Evolutionary conservation across 2,329 filamentous ascomycete genomes (phyloP).

Genomic region (Xylariaceae sp.): DNA sequence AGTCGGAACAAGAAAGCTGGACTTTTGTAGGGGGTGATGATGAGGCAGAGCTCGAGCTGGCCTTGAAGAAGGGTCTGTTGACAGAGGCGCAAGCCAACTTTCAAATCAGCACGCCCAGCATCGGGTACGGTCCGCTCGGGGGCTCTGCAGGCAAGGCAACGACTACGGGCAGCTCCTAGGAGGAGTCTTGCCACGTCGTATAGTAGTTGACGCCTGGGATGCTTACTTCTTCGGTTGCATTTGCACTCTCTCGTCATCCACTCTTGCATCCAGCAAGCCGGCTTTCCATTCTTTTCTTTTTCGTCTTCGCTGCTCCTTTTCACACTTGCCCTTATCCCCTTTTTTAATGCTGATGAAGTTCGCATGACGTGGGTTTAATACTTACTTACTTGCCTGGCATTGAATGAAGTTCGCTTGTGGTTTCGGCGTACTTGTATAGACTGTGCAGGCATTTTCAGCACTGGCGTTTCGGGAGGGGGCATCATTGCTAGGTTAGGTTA

Average conservation of each 20-base stretch:
- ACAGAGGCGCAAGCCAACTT: slow-evolving; percentile 25
- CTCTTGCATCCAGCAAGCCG: neutral
- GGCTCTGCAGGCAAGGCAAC: slow-evolving; percentile 6
- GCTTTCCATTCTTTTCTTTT: neutral
- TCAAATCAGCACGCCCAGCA: slow-evolving; percentile 5
- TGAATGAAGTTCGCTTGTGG: slow-evolving; percentile 1
- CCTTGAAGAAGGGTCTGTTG: slow-evolving; percentile 29
- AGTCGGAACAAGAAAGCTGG: slow-evolving; percentile 79
- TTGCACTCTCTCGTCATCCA: neutral
- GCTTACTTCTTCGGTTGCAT: neutral
- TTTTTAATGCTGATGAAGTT: neutral
- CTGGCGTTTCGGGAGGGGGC: slow-evolving; percentile 12
- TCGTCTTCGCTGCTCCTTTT: neutral
- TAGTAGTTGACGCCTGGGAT: slow-evolving; percentile 22
- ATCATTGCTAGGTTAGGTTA: neutral
- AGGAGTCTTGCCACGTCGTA: slow-evolving; percentile 23
- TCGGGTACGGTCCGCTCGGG: slow-evolving; percentile 20
- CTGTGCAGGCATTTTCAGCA: slow-evolving; percentile 16
- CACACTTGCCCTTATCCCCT: neutral
- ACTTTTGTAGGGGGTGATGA: slow-evolving; percentile 67
- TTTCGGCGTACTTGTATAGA: slow-evolving; percentile 14
- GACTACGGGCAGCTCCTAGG: slow-evolving; percentile 22
- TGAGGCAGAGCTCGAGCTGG: slow-evolving; percentile 31
- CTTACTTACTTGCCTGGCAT: neutral
- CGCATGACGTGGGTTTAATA: neutral